These are phyloP conservation scores for Nelumbo lutea DNA, from an alignment of 164 flowering plant species.

Conservation along the genomic window DNA sequence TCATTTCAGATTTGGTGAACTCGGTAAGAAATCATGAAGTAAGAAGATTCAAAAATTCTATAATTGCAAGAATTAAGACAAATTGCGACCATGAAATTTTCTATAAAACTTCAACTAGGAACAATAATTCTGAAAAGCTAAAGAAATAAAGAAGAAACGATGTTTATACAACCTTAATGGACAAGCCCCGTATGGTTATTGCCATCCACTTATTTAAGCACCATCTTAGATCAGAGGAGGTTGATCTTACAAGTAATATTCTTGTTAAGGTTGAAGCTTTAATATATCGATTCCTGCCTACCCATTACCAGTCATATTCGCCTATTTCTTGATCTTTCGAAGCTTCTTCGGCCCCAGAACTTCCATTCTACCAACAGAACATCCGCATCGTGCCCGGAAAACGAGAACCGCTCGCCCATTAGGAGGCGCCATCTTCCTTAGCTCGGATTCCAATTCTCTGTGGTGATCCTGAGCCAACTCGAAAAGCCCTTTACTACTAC, in stretches of 20 bases:
- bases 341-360: constrained; percentile 70
- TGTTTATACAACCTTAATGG: too few species aligned
- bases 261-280: not conserved
- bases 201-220: not conserved
- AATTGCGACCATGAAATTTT: too few species aligned
- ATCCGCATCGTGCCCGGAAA: constrained; percentile 81
- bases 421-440: constrained; percentile 90
- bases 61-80: too few species aligned
- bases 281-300: constrained; percentile 1
- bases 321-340: constrained; percentile 67
- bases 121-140: too few species aligned
- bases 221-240: constrained; percentile 4
- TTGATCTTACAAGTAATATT: constrained; percentile 4
- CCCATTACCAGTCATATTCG: not conserved
- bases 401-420: constrained; percentile 88
- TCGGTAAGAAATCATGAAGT: too few species aligned
- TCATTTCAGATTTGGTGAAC: too few species aligned
- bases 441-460: constrained; percentile 71
- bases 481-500: constrained; percentile 43
- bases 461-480: constrained; percentile 67
- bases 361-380: constrained; percentile 79
- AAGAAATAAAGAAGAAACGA: too few species aligned
- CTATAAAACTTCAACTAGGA: too few species aligned
- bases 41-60: too few species aligned
- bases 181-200: too few species aligned